Conservation (phyloP, 1,139 yeast genomes). For the Pichia sp. region DNA sequence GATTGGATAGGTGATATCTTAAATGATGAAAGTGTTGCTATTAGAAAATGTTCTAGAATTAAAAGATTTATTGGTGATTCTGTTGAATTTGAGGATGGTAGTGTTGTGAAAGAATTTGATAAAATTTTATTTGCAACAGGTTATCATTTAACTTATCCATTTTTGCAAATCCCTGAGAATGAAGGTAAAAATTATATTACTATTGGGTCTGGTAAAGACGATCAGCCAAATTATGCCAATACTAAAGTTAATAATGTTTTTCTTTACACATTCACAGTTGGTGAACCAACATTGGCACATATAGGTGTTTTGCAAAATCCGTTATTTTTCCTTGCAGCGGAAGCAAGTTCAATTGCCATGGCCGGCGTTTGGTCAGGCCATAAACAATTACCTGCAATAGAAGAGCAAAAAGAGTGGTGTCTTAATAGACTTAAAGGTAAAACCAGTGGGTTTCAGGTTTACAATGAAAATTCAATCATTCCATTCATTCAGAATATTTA, state of each 20-base stretch:
- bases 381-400: slow-evolving; percentile 21
- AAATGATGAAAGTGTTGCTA: slow-evolving; percentile 3
- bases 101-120: slow-evolving; percentile 32
- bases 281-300: slow-evolving; percentile 40
- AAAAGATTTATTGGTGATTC: slow-evolving; percentile 13
- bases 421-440: slow-evolving; percentile 19
- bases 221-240: slow-evolving; percentile 16
- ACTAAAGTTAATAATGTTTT: slow-evolving; percentile 32
- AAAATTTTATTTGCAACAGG: slow-evolving; percentile 42
- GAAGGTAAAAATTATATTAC: slow-evolving; percentile 20
- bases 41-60: slow-evolving; percentile 14
- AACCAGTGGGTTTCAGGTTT: slow-evolving; percentile 30
- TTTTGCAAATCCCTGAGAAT: slow-evolving; percentile 27
- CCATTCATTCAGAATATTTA: slow-evolving; percentile 27
- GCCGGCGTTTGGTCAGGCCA: slow-evolving; percentile 40
- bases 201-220: slow-evolving; percentile 16
- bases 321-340: slow-evolving; percentile 38
- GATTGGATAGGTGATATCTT: slow-evolving; percentile 12
- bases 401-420: slow-evolving; percentile 22
- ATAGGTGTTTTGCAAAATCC: slow-evolving; percentile 37
- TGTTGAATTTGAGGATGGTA: slow-evolving; percentile 35
- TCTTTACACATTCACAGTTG: slow-evolving; percentile 35
- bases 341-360: slow-evolving; percentile 39
- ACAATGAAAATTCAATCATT: slow-evolving; percentile 24
- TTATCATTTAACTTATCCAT: slow-evolving; percentile 38